Conservation (phyloP, 768 basidiomycete genomes). For the Royoungia palumana region DNA sequence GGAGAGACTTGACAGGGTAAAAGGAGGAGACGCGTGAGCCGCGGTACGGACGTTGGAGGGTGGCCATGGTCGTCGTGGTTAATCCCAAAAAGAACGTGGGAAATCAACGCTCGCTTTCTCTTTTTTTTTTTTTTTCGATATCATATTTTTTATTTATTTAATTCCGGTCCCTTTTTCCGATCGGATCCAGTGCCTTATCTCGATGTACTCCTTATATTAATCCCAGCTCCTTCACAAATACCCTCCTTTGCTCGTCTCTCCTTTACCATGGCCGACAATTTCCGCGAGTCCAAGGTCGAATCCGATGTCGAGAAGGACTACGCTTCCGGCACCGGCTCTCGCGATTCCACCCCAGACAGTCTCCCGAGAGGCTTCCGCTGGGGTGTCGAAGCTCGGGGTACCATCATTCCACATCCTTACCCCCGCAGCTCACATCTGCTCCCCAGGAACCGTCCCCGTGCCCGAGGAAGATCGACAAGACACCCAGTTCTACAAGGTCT, state of each 20-base stretch:
- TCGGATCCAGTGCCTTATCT: constrained; percentile 1
- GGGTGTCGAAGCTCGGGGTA: constrained; percentile 33
- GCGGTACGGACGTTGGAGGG: constrained; percentile 66
- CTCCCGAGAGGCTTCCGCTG: constrained; percentile 24
- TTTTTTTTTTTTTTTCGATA: background rate
- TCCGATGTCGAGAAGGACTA: constrained; percentile 31
- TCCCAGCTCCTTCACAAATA: background rate
- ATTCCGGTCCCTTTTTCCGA: background rate
- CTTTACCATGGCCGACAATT: constrained; percentile 22
- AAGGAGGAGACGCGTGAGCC: constrained; percentile 79
- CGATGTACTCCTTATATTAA: constrained; percentile 13
- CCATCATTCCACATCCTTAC: background rate
- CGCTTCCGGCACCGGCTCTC: constrained; percentile 15
- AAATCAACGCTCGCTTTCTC: constrained; percentile 5
- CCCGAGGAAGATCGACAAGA: constrained; percentile 49
- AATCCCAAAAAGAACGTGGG: background rate
- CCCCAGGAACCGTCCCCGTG: constrained; percentile 51
- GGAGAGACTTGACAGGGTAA: constrained; percentile 71
- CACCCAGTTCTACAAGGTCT: constrained; percentile 59
- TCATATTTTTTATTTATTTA: background rate
- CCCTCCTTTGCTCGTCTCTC: constrained; percentile 1
- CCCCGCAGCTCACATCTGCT: background rate
- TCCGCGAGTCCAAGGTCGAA: constrained; percentile 19
- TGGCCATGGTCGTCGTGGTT: constrained; percentile 26
- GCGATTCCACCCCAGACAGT: background rate